Base-by-base conservation (phyloP, 805 yeast genomes). In the Sugiyamaella qingdaonensis region DNA sequence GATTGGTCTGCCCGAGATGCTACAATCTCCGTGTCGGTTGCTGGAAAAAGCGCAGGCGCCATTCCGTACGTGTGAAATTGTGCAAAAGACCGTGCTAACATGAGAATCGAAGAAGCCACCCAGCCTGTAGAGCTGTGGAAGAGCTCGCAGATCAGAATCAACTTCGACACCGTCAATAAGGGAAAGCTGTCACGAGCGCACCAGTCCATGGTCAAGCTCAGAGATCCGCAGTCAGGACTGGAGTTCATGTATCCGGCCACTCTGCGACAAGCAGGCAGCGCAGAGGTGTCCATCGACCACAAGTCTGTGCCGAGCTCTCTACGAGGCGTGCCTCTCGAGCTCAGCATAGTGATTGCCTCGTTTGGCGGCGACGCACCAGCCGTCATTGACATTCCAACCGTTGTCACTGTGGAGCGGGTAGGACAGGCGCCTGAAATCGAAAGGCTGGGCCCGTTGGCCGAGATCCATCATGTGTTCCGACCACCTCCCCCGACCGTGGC, bases 401-500 rank as follows among this genome's bases (percentile, higher is more conserved):
- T 56, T 13, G 54, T 49, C 18, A 29, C 49, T 27, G 49, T 57
- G 13, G 52, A 56, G 18, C 49, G 18, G n/a, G n/a, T 46, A 36
- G 48, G 46, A 31, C 49, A 53, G 8, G 27, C 57, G 10, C 54
- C 55, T 31, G 18, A 32, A 36, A 53, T 55, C 4, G 37, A 37
- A 21, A 51, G 67, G 44, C 54, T 63, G 21, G 85, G 78, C 2
- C 66, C 77, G 11, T 67, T 76, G 64, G 79, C 83, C 2, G 90
- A 85, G 68, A 85, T 88, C 58, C 68, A 67, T 58, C 89, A 87
- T 67, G 65, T 69, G 35, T 89, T 88, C 72, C 75, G 74, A 52
- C 65, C 69, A 2, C 78, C 78, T n/a, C 80, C 82, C 18, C 68
- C 68, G 33, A 79, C 83, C 34, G 82, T 80, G 10, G 71, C 78